phyloP scores from a whole-genome alignment of 139 green algal genomes.

The Gonium pectorale region DNA sequence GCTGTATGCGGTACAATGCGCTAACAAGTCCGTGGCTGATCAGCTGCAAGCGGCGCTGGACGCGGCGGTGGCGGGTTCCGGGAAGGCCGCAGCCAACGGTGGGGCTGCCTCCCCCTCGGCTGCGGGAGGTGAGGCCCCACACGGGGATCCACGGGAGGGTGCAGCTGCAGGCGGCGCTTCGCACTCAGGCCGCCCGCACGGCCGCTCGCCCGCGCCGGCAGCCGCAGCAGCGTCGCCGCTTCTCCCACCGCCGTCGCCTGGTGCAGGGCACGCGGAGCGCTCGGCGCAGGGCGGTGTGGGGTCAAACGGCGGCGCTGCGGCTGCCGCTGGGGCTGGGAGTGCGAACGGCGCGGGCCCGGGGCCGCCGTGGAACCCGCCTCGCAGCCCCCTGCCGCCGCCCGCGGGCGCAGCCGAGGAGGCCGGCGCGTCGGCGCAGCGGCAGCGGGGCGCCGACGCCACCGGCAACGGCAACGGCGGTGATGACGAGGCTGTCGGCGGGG shows the following conservation, averaged over 20 bases:
- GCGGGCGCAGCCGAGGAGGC: no score
- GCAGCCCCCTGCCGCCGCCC: no score
- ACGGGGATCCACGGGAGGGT: neutral
- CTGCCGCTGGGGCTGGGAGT: neutral
- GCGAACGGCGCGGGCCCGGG: neutral
- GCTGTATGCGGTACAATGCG: neutral
- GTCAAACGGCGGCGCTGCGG: no score
- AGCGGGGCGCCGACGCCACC: no score
- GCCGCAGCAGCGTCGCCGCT: neutral
- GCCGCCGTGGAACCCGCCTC: neutral
- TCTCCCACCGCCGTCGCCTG: neutral
- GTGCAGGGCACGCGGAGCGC: neutral
- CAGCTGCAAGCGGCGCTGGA: conserved; percentile 78
- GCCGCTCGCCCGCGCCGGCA: no score
- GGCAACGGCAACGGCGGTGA: no score
- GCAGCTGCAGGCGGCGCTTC: neutral
- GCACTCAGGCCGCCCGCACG: no score
- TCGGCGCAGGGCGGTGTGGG: no score
- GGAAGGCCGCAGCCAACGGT: no score
- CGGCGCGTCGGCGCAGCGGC: no score
- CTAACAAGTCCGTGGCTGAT: conserved; percentile 80
- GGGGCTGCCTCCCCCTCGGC: no score
- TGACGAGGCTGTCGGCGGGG: no score
- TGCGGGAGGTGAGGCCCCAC: neutral
- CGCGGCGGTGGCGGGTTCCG: neutral